Base-by-base conservation (phyloP, 78 protist species). In the Cavenderia fasciculata region DNA sequence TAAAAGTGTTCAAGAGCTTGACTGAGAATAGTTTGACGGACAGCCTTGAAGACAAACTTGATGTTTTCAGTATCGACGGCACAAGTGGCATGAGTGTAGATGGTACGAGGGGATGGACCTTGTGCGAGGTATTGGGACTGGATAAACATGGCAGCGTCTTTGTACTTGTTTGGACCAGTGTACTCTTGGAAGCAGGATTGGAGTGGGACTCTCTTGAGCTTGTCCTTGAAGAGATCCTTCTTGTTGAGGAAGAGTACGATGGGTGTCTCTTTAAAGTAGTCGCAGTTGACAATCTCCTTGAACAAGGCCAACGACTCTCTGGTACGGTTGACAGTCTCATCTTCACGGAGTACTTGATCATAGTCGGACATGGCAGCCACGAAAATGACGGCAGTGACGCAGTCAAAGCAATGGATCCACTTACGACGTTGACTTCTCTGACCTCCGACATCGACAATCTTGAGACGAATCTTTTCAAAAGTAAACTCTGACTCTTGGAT, bases 381-480 rank as follows among this genome's bases (percentile, higher is more conserved):
- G 36, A 95, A 95, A 63, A 95, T 59, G 31, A 95, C 93, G 5
- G 95, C 97, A 2, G 96, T 95, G 47, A 95, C 96, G n/a, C 77
- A 86, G 41, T 94, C 94, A 75, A 95, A 95, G 56, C 97, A 95
- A 71, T 90, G 96, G 51, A 93, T 93, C 95, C 95, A 96, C 86
- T 96, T 96, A 33, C 87, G 68, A 40, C 98, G 62, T 90, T 96
- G 96, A 61, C 77, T 85, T 31, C 97, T 68, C 91, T 96, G 98
- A 31, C 98, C 98, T 57, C 98, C 98, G n/a, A 96, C 96, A 70
- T 96, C 98, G 29, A 86, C 86, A 92, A 96, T 92, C 76, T 63
- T 46, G 66, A 91, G 92, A 46, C 75, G 33, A 61, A 38, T 49
- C 57, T 63, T 85, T 29, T 65, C 71, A 68, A 92, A 66, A 7